A percentile compares a stretch with the other conserved stretches of the same genome.
Evolutionary conservation across 1,139 yeast genomes (phyloP).

Genomic region (Geotrichum bryndzae): DNA sequence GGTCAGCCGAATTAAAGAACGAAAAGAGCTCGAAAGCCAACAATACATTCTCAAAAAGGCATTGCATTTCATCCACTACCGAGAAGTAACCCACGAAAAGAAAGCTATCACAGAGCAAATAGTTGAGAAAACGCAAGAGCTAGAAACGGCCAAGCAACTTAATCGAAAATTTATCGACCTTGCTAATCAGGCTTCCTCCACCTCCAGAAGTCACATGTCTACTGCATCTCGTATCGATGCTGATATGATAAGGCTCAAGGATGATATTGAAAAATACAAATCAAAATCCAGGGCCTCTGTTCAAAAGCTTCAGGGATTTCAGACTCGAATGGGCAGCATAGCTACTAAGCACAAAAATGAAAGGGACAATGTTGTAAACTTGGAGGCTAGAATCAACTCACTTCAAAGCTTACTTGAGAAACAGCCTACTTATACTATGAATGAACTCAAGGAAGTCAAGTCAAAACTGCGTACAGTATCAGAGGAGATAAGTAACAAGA

Average conservation of each 20-base stretch:
- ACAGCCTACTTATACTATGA: constrained; percentile 1
- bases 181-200: not conserved
- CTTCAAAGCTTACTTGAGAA: not conserved
- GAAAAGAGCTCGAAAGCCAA: constrained; percentile 1
- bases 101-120: constrained; percentile 16
- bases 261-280: not conserved
- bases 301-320: not conserved
- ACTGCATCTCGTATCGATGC: not conserved
- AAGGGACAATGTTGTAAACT: not conserved
- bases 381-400: constrained; percentile 7
- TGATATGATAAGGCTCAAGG: not conserved
- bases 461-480: not conserved
- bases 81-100: constrained; percentile 20
- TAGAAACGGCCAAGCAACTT: constrained; percentile 21
- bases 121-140: constrained; percentile 18
- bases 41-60: constrained; percentile 5
- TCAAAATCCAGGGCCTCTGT: not conserved
- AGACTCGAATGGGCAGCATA: not conserved
- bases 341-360: constrained; percentile 9
- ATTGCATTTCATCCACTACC: constrained; percentile 17
- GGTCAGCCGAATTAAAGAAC: constrained; percentile 19
- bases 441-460: not conserved
- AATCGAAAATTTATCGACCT: not conserved
- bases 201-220: not conserved
- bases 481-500: not conserved